Evolutionary conservation across 352 stramenopile species (phyloP).

Genomic region (Globisporangium camurandrum): DNA sequence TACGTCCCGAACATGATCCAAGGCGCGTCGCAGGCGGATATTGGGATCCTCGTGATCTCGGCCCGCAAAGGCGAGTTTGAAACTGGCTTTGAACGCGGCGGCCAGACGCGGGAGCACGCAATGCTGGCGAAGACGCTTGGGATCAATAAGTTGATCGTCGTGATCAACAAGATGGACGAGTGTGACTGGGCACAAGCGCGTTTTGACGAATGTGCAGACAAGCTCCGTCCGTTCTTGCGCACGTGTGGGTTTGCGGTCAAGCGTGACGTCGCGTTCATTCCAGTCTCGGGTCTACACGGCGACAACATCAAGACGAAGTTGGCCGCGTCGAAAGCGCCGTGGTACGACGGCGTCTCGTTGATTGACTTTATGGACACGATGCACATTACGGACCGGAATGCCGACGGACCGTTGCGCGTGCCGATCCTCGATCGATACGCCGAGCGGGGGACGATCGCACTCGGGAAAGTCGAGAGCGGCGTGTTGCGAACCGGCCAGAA

Average conservation of each 20-base stretch:
- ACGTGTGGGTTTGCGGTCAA: constrained; percentile 97
- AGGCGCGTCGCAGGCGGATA: constrained; percentile 95
- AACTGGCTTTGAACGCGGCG: constrained; percentile 96
- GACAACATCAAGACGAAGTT: constrained; percentile 95
- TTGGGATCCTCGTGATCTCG: constrained; percentile 96
- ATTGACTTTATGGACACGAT: constrained; percentile 92
- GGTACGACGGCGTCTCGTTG: constrained; percentile 95
- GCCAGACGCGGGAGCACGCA: constrained; percentile 98
- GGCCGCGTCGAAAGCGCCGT: constrained; percentile 59
- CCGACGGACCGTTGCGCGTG: constrained; percentile 89
- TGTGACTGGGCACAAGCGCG: constrained; percentile 92
- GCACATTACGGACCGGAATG: constrained; percentile 87
- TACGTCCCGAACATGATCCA: constrained; percentile 99
- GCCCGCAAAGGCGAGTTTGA: constrained; percentile 97
- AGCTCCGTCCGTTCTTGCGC: constrained; percentile 92
- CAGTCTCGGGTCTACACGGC: constrained; percentile 94
- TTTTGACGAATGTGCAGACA: constrained; percentile 88
- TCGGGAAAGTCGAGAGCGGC: constrained; percentile 98
- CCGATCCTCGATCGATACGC: constrained; percentile 97
- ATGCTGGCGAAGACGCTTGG: constrained; percentile 98
- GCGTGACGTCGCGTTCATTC: constrained; percentile 96
- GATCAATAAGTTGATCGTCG: constrained; percentile 97
- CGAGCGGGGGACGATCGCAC: constrained; percentile 94
- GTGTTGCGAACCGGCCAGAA: constrained; percentile 89
- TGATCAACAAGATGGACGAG: constrained; percentile 99